Evolutionary conservation across 495 filamentous ascomycete species (phyloP), one percentile per base, ranked within the genome.

Genomic region (Aspergillus homomorphus): DNA sequence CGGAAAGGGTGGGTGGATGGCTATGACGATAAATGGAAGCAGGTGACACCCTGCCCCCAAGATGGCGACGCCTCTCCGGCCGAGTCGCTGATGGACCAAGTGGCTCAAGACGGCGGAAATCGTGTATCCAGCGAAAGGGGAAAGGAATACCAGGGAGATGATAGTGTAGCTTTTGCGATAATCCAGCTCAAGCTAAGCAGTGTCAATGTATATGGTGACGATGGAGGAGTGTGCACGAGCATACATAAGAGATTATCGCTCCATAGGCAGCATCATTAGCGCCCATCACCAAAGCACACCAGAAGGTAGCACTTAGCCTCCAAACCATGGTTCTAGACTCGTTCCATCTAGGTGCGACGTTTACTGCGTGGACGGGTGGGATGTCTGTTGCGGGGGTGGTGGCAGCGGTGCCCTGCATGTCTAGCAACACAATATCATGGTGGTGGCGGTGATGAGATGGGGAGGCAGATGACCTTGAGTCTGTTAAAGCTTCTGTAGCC

Each of bases 221-320:
- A 4, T n/a, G n/a, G n/a, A n/a, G n/a, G n/a, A n/a, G n/a, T n/a
- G n/a, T n/a, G 14, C 19, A 21, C 12, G 48, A 15, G 62, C 65
- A 6, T 38, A 74, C 75, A 50, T 69, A 73, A 45, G 73, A 85
- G 59, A 88, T 83, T 20, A 69, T 62, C 1, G 68, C 86, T 0
- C 89, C 89, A 58, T 86, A 86, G 9, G 86, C 85, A 41, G 83
- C 87, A 69, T 94, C 90, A 66, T 89, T 91, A 68, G 82, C 76
- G 15, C 90, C 90, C 81, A 92, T 84, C 10, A 88, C 78, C 21
- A 89, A 57, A 19, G 60, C 59, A 43, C 62, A 61, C 62, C 58
- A 66, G 49, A 59, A 69, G 3, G 61, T 63, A 0, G 64, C 64
- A 0, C 53, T 58, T 4, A 66, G 42, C 16, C 55, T 57, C 66